These are phyloP conservation scores for Zymoseptoria crescenta DNA, from an alignment of 2,329 filamentous ascomycete genomes.

Conservation along the genomic window DNA sequence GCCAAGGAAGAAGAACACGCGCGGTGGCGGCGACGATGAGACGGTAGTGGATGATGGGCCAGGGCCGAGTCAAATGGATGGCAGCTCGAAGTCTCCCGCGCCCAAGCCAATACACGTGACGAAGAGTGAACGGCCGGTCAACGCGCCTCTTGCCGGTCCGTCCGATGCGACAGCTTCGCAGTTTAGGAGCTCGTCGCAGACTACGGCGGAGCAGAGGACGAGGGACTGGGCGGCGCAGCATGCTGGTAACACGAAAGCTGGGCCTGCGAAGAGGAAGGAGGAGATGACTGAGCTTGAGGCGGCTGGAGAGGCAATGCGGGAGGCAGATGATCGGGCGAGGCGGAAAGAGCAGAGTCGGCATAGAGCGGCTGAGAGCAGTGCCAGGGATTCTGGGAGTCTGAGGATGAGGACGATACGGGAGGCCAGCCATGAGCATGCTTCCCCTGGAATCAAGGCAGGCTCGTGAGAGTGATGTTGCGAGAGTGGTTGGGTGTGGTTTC, in stretches of 20 bases:
- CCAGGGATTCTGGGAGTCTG: slow-evolving; percentile 1
- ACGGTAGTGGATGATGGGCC: slow-evolving; percentile 33
- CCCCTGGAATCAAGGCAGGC: slow-evolving; percentile 1
- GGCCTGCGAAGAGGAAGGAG: slow-evolving; percentile 18
- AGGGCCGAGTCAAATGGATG: slow-evolving; percentile 10
- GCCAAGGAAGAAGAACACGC: slow-evolving; percentile 76
- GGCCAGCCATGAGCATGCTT: slow-evolving; percentile 3
- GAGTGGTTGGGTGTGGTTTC: neutral
- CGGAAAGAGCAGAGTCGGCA: slow-evolving; percentile 16
- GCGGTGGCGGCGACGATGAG: slow-evolving; percentile 57
- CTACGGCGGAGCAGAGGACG: slow-evolving; percentile 29
- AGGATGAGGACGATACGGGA: slow-evolving; percentile 6
- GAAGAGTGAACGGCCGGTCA: slow-evolving; percentile 7
- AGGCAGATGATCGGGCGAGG: slow-evolving; percentile 25
- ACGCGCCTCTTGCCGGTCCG: slow-evolving; percentile 3
- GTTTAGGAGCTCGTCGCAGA: slow-evolving; percentile 11
- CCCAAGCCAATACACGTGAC: slow-evolving; percentile 6
- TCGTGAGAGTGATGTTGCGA: neutral
- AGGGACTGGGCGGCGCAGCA: slow-evolving; percentile 28
- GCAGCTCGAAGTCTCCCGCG: slow-evolving; percentile 4
- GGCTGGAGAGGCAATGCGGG: slow-evolving; percentile 28
- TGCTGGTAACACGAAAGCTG: slow-evolving; percentile 7
- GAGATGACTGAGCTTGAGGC: slow-evolving; percentile 27
- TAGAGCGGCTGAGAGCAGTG: neutral
- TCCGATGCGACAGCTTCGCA: slow-evolving; percentile 2